Evolutionary conservation across 2,329 filamentous ascomycete genomes (phyloP).

Genomic region (Byssochlamys sp.): DNA sequence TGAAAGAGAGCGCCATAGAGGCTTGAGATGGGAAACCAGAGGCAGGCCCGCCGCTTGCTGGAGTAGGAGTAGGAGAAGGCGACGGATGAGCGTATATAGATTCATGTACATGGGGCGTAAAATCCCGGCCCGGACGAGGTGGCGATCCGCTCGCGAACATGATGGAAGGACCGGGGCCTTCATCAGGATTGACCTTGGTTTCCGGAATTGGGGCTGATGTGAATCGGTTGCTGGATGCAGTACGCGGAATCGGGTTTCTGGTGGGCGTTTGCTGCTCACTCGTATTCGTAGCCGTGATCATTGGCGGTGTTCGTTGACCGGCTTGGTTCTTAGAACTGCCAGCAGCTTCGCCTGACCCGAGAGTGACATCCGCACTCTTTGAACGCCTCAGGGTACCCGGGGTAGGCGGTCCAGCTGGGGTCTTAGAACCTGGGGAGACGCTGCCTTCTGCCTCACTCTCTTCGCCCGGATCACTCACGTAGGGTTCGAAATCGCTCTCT

Average conservation of each 20-base stretch:
- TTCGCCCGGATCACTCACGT: constrained; percentile 28
- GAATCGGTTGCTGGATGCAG: constrained; percentile 42
- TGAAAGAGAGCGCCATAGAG: constrained; percentile 66
- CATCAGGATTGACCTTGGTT: constrained; percentile 56
- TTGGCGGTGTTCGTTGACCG: background rate
- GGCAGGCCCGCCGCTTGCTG: constrained; percentile 24
- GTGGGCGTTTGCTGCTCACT: background rate
- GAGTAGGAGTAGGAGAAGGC: constrained; percentile 10
- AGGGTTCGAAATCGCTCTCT: constrained; percentile 34
- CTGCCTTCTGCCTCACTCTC: constrained; percentile 13
- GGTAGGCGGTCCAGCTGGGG: background rate
- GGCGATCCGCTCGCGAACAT: constrained; percentile 55
- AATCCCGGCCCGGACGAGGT: constrained; percentile 13
- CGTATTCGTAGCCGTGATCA: background rate
- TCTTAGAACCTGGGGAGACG: background rate
- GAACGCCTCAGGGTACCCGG: background rate
- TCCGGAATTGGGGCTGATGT: constrained; percentile 64
- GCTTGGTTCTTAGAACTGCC: background rate
- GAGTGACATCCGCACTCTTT: background rate
- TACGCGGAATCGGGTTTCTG: constrained; percentile 17
- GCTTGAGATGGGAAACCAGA: constrained; percentile 49
- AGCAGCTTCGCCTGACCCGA: background rate
- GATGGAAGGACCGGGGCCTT: constrained; percentile 59
- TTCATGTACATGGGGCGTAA: constrained; percentile 13
- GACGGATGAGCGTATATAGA: constrained; percentile 31